These are phyloP conservation scores for Leonotis leonurus DNA, from an alignment of 257 asterid genomes.

Conservation along the genomic window DNA sequence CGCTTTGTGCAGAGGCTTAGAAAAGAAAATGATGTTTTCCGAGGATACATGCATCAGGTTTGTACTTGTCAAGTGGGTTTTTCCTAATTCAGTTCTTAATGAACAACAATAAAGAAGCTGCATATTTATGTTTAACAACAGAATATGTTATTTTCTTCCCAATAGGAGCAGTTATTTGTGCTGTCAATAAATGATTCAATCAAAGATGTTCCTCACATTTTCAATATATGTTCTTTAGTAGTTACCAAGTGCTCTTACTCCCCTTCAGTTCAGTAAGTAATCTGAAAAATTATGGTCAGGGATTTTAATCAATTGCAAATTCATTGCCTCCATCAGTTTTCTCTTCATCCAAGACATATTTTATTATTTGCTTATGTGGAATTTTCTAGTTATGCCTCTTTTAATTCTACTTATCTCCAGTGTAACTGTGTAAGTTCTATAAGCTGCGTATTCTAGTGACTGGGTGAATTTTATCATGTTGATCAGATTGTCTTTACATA, in stretches of 20 bases:
- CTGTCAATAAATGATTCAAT: neutral
- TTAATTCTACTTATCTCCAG: neutral
- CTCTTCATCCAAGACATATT: neutral
- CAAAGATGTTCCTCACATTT: neutral
- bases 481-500: neutral
- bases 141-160: neutral
- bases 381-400: neutral
- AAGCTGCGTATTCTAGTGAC: neutral
- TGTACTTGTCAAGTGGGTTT: conserved; percentile 7
- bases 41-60: conserved; percentile 88
- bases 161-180: neutral
- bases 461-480: neutral
- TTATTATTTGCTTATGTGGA: neutral
- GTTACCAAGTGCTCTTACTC: neutral
- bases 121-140: neutral
- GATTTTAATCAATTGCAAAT: neutral
- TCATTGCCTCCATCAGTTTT: neutral
- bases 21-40: conserved; percentile 65
- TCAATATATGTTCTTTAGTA: neutral
- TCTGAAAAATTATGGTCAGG: neutral
- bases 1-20: conserved; percentile 74
- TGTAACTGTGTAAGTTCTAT: neutral
- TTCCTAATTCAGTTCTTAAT: neutral
- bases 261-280: neutral
- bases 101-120: neutral